Percentiles rank a stretch among this genome's conserved stretches.
phyloP scores from a whole-genome alignment of 1,284 basidiomycete genomes.

The Ustilago esculenta region DNA sequence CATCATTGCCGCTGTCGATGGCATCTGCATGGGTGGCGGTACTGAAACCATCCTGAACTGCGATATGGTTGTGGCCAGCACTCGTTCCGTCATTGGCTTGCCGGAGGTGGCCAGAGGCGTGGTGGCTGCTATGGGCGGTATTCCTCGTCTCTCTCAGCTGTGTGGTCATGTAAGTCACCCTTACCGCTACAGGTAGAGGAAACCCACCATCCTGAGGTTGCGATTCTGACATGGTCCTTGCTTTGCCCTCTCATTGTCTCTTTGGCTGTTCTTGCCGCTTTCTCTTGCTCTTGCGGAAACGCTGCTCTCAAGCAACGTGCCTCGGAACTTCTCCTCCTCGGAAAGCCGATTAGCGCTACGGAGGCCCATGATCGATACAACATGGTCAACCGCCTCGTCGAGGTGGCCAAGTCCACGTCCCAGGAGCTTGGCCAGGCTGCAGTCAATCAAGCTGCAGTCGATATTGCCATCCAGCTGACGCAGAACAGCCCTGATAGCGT shows the following conservation, averaged over 20 bases:
- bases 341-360: slow-evolving; percentile 74
- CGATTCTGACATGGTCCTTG: too few relatives aligned
- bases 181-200: too few relatives aligned
- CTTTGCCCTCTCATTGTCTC: too few relatives aligned
- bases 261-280: too few relatives aligned
- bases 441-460: slow-evolving; percentile 73
- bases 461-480: slow-evolving; percentile 74
- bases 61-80: slow-evolving; percentile 80
- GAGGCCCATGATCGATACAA: slow-evolving; percentile 78
- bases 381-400: slow-evolving; percentile 69
- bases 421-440: slow-evolving; percentile 72
- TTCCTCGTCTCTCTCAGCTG: slow-evolving; percentile 61
- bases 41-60: slow-evolving; percentile 82
- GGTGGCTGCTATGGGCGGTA: slow-evolving; percentile 78
- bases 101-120: slow-evolving; percentile 86
- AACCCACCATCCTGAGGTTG: too few relatives aligned
- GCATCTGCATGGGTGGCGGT: slow-evolving; percentile 82
- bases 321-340: slow-evolving; percentile 79
- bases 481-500: slow-evolving; percentile 82
- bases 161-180: slow-evolving; percentile 50
- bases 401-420: slow-evolving; percentile 70
- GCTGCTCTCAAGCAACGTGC: slow-evolving; percentile 72
- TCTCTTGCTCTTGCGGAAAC: too few relatives aligned
- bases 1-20: slow-evolving; percentile 83
- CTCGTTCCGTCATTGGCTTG: slow-evolving; percentile 78